Base-by-base conservation (phyloP, 345 rosid genomes). In the Populus simonii region DNA sequence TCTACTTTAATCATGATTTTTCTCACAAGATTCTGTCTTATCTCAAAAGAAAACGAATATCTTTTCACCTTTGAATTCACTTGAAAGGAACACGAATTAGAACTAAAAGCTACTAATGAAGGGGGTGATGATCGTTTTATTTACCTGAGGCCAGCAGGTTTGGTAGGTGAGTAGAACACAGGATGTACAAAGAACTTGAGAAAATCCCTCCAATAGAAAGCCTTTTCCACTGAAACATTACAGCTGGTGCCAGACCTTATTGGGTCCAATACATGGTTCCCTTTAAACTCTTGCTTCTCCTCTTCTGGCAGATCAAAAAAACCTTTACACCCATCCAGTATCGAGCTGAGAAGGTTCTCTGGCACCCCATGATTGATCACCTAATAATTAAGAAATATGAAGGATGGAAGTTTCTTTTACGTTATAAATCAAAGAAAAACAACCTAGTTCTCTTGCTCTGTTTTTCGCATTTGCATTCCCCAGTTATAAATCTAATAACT, bases 191-290 rank as follows among this genome's bases (percentile, higher is more conserved):
- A 36, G 5, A 84, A 55, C 88, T 89, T 90, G 38, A 90, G 83
- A 72, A 75, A 89, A 79, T 89, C 92, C 78, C 86, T 85, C 92
- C 92, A 90, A 70, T 51, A 86, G 9, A 85, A 78, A 10, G 79
- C 79, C 27, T 86, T 73, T 0, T 89, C 94, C 66, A 76, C 86
- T 3, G 84, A 76, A 63, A 82, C 12, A 71, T 88, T 89, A 79
- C 88, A 89, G 76, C 92, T 90, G 15, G 91, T 89, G 2, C 92
- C 94, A 63, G 69, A 85, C 76, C 90, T 81, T 36, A 89, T 84
- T 0, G 92, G 86, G 27, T 89, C 94, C 84, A 85, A 55, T 3
- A 87, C 89, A 76, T 84, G 73, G 74, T 90, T 89, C 25, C 82
- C 89, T 73, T 57, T 68, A 36, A 55, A 85, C 66, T 83, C 84